Evolutionary conservation across 225 moss, liverwort and hornwort species (phyloP).

Genomic region (Marchantia paleacea): DNA sequence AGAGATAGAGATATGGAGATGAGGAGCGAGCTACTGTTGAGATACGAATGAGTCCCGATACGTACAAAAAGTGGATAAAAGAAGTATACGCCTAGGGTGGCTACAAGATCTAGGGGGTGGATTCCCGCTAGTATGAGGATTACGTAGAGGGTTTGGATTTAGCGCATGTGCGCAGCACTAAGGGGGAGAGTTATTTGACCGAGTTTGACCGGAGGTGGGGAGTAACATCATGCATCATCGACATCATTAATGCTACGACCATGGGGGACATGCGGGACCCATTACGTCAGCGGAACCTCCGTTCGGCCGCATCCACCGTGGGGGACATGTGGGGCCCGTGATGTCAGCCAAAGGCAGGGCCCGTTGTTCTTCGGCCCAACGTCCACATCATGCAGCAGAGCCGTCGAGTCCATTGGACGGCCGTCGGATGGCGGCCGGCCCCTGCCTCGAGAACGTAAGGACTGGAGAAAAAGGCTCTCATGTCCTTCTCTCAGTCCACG

Average conservation of each 20-base stretch:
- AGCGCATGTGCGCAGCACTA: slow-evolving; percentile 16
- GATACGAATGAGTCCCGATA: neutral
- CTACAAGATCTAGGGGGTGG: slow-evolving; percentile 10
- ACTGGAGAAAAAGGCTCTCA: slow-evolving; percentile 17
- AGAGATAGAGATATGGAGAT: neutral
- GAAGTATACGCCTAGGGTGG: slow-evolving; percentile 4
- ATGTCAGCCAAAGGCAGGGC: neutral
- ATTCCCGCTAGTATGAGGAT: neutral
- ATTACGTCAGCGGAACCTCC: slow-evolving; percentile 16
- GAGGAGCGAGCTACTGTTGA: neutral
- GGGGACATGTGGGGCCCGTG: slow-evolving; percentile 18
- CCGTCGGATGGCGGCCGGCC: slow-evolving; percentile 16
- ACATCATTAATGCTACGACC: slow-evolving; percentile 10
- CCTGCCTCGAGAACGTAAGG: slow-evolving; percentile 19
- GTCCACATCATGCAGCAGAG: neutral
- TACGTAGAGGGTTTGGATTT: neutral
- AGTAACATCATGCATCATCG: neutral
- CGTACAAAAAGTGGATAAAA: neutral
- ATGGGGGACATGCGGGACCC: slow-evolving; percentile 19
- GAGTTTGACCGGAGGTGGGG: neutral
- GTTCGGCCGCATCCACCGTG: slow-evolving; percentile 9
- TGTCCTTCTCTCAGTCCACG: slow-evolving; percentile 3
- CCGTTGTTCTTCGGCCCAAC: neutral
- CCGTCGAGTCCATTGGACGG: neutral
- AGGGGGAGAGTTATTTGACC: slow-evolving; percentile 3